These are phyloP conservation scores for Solanum pennellii DNA, from an alignment of 257 asterid species.

Conservation along the genomic window DNA sequence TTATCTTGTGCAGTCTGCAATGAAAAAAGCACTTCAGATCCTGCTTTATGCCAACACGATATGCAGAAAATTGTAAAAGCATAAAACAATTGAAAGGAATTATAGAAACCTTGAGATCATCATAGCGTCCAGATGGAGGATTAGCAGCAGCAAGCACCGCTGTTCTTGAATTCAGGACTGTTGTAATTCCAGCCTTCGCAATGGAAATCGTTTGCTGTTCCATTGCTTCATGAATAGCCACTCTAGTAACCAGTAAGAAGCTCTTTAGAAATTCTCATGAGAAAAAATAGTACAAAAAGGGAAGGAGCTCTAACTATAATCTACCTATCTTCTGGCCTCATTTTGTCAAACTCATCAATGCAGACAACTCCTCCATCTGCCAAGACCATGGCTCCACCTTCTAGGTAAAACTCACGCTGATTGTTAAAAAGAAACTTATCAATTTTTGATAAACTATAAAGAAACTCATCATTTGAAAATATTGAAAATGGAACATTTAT, in stretches of 20 bases:
- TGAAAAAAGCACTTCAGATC: slow-evolving; percentile 12
- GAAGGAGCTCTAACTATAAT: background rate
- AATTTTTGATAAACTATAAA: background rate
- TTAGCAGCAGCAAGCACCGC: slow-evolving; percentile 99
- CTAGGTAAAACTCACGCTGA: slow-evolving; percentile 94
- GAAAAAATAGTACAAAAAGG: background rate
- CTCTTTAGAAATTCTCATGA: slow-evolving; percentile 3
- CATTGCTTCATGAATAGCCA: slow-evolving; percentile 99
- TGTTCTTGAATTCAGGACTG: slow-evolving; percentile 98
- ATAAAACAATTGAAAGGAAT: background rate
- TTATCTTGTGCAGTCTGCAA: slow-evolving; percentile 97
- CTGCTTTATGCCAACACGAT: background rate
- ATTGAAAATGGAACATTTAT: background rate
- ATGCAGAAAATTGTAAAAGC: background rate
- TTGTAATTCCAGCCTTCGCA: slow-evolving; percentile 98
- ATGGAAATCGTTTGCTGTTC: slow-evolving; percentile 99
- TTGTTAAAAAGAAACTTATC: slow-evolving; percentile 6
- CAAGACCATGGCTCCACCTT: slow-evolving; percentile 99
- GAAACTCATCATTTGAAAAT: background rate
- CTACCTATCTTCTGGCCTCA: slow-evolving; percentile 98
- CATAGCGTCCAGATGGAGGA: slow-evolving; percentile 99
- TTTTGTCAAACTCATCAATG: slow-evolving; percentile 97
- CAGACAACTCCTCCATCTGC: slow-evolving; percentile 99
- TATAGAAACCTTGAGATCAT: slow-evolving; percentile 78
- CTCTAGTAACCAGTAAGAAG: slow-evolving; percentile 37